phyloP scores from a whole-genome alignment of 2,329 filamentous ascomycete species.

The Keithomyces neogunnii region DNA sequence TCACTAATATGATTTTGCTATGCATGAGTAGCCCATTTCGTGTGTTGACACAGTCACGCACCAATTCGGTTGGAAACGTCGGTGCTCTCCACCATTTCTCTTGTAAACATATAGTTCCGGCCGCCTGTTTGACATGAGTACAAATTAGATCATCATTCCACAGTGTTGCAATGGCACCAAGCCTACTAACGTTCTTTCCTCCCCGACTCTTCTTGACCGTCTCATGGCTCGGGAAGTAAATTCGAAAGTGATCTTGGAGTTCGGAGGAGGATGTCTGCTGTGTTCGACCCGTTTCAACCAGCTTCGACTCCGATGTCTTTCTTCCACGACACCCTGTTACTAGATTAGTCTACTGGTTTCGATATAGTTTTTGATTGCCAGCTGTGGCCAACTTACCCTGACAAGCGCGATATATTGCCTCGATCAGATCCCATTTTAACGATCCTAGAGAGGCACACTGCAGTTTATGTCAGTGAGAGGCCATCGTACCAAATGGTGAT shows the following conservation, averaged over 20 bases:
- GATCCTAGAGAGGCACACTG: slow-evolving; percentile 76
- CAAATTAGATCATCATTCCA: background rate
- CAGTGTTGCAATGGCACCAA: background rate
- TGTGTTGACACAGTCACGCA: slow-evolving; percentile 69
- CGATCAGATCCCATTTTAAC: slow-evolving; percentile 60
- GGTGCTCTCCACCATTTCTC: slow-evolving; percentile 60
- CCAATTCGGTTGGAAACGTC: slow-evolving; percentile 61
- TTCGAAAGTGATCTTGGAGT: slow-evolving; percentile 45
- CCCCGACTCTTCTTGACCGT: slow-evolving; percentile 61
- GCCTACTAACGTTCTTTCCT: slow-evolving; percentile 30
- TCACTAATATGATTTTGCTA: slow-evolving; percentile 64
- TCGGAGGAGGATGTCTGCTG: background rate
- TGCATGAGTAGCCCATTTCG: slow-evolving; percentile 73
- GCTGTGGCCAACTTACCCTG: slow-evolving; percentile 33
- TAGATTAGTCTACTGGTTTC: background rate
- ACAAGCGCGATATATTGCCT: slow-evolving; percentile 44
- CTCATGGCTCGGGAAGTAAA: slow-evolving; percentile 72
- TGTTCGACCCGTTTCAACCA: slow-evolving; percentile 10
- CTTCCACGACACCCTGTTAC: background rate
- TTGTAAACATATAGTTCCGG: slow-evolving; percentile 76
- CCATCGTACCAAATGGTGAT: too few relatives aligned
- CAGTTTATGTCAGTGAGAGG: background rate
- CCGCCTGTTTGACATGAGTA: slow-evolving; percentile 35
- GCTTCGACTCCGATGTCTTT: background rate
- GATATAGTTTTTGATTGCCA: slow-evolving; percentile 1